A percentile compares a stretch with the other conserved stretches of the same genome.
Evolutionary conservation across 1,284 basidiomycete species (phyloP).

Genomic region (Apiotrichum akiyoshidainum): DNA sequence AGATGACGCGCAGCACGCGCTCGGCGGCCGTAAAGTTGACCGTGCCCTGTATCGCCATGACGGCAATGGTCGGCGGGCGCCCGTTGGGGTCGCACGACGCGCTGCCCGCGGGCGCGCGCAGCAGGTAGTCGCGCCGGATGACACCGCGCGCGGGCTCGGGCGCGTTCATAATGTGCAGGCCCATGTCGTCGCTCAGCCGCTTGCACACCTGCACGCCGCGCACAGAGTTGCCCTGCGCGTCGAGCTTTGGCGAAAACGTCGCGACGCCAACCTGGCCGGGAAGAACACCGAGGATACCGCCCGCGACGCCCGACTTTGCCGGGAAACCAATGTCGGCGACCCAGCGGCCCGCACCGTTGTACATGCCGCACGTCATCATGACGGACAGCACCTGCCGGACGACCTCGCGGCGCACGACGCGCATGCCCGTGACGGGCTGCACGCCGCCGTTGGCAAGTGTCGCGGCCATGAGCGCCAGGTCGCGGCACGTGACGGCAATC

Average conservation of each 20-base stretch:
- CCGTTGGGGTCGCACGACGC: neutral
- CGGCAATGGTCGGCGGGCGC: neutral
- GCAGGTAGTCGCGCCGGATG: slow-evolving; percentile 18
- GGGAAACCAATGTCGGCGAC: slow-evolving; percentile 15
- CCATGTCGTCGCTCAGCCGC: slow-evolving; percentile 22
- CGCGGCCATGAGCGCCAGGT: slow-evolving; percentile 21
- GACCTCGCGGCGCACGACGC: slow-evolving; percentile 14
- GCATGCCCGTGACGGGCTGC: slow-evolving; percentile 19
- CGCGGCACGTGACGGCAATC: slow-evolving; percentile 15
- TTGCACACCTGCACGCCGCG: slow-evolving; percentile 20
- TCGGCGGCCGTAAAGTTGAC: slow-evolving; percentile 21
- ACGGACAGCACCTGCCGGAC: slow-evolving; percentile 19
- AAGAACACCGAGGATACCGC: slow-evolving; percentile 18
- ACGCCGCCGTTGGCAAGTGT: slow-evolving; percentile 20
- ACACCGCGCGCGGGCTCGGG: slow-evolving; percentile 19
- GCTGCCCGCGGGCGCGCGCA: slow-evolving; percentile 7
- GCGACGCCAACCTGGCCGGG: slow-evolving; percentile 20
- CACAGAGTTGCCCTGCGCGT: slow-evolving; percentile 14
- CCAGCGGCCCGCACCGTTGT: slow-evolving; percentile 22
- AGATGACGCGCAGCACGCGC: slow-evolving; percentile 18
- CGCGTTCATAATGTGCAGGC: slow-evolving; percentile 22
- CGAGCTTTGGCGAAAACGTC: slow-evolving; percentile 18
- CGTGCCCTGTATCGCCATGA: slow-evolving; percentile 19
- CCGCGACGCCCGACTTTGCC: slow-evolving; percentile 18
- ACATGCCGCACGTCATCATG: slow-evolving; percentile 24